These are phyloP conservation scores for Colletotrichum tamarilloi DNA, from an alignment of 2,329 filamentous ascomycete genomes.

Conservation along the genomic window DNA sequence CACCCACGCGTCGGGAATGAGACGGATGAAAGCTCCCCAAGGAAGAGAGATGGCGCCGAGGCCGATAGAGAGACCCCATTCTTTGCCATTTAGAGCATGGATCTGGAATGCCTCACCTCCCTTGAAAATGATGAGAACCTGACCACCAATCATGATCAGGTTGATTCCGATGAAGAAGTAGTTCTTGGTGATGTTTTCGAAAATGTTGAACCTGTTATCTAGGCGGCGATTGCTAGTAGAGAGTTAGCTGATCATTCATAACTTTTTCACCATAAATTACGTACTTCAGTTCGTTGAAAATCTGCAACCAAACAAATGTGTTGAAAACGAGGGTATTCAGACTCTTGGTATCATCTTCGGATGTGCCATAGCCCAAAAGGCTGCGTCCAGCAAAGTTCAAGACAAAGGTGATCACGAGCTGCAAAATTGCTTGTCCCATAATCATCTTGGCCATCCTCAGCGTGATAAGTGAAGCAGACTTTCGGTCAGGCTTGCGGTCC, in stretches of 20 bases:
- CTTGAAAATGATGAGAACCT: constrained; percentile 86
- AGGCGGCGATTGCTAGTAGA: constrained; percentile 75
- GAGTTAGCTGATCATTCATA: constrained; percentile 44
- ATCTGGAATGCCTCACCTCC: constrained; percentile 82
- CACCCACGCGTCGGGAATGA: constrained; percentile 74
- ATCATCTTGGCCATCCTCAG: constrained; percentile 71
- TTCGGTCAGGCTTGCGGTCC: constrained; percentile 59
- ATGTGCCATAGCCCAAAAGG: constrained; percentile 3
- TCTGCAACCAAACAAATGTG: constrained; percentile 90
- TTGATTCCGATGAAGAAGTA: constrained; percentile 87
- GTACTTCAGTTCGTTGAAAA: constrained; percentile 60
- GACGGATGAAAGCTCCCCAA: constrained; percentile 76
- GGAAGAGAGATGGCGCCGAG: constrained; percentile 82
- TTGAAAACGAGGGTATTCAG: constrained; percentile 82
- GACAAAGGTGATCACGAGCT: constrained; percentile 65
- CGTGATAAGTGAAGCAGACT: constrained; percentile 31
- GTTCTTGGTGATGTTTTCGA: constrained; percentile 83
- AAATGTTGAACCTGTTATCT: constrained; percentile 89
- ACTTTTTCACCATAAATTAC: constrained; percentile 39
- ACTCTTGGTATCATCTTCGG: constrained; percentile 53
- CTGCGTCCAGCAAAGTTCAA: constrained; percentile 28
- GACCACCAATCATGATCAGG: constrained; percentile 83
- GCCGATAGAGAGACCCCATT: constrained; percentile 87
- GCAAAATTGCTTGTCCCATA: constrained; percentile 70
- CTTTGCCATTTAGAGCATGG: constrained; percentile 67